Evolutionary conservation across 2,329 filamentous ascomycete genomes (phyloP).

Genomic region (Lachnellula cervina): DNA sequence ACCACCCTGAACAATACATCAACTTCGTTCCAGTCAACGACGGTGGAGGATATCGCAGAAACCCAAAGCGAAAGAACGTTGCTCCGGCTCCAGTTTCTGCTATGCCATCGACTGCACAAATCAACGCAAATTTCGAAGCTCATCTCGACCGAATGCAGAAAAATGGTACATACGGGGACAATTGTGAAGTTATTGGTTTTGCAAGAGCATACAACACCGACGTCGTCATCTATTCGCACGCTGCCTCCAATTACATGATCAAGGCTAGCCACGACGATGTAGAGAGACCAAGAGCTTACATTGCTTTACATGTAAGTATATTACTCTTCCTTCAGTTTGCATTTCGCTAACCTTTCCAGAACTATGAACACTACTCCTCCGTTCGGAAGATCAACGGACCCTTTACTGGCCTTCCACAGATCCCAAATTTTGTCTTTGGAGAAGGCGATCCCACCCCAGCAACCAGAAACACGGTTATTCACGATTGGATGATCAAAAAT

Average conservation of each 20-base stretch:
- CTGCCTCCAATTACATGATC: slow-evolving; percentile 45
- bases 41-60: slow-evolving; percentile 50
- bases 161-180: slow-evolving; percentile 59
- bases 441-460: slow-evolving; percentile 34
- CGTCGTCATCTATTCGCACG: slow-evolving; percentile 55
- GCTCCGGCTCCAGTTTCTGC: slow-evolving; percentile 41
- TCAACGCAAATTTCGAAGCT: slow-evolving; percentile 46
- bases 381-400: slow-evolving; percentile 56
- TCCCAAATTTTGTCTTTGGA: slow-evolving; percentile 27
- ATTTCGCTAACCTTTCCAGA: slow-evolving; percentile 34
- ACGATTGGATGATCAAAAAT: slow-evolving; percentile 51
- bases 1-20: slow-evolving; percentile 57
- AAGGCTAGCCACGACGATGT: slow-evolving; percentile 36
- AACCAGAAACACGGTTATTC: slow-evolving; percentile 37
- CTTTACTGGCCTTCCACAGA: slow-evolving; percentile 49
- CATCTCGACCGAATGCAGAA: slow-evolving; percentile 57
- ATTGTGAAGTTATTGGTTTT: slow-evolving; percentile 64
- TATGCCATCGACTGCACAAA: slow-evolving; percentile 48
- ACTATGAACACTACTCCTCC: slow-evolving; percentile 63
- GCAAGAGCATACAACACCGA: slow-evolving; percentile 55
- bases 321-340: not conserved
- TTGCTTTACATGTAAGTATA: slow-evolving; percentile 57
- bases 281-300: slow-evolving; percentile 41
- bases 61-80: slow-evolving; percentile 39
- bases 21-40: slow-evolving; percentile 54